phyloP scores from a whole-genome alignment of 2,329 filamentous ascomycete genomes.

The Teratosphaeria nubilosa region DNA sequence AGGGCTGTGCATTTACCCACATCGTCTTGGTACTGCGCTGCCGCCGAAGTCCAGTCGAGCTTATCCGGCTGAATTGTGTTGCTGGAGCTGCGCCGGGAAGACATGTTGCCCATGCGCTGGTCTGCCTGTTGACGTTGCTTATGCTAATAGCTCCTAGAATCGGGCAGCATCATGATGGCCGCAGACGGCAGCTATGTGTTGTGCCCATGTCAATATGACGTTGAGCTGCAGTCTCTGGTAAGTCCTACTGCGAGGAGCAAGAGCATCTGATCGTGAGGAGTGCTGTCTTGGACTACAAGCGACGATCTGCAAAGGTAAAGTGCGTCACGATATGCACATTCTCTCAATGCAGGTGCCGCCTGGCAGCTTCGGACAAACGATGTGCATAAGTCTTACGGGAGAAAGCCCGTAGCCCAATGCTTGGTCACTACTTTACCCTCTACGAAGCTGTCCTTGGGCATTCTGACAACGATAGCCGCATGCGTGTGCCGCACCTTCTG shows the following conservation, averaged over 20 bases:
- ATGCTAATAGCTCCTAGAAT: not conserved
- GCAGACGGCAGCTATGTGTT: not conserved
- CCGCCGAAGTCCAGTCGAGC: not conserved
- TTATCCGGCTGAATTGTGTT: not conserved
- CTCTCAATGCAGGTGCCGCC: not conserved
- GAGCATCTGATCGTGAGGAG: not conserved
- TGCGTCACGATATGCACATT: not conserved
- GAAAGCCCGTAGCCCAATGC: conserved; percentile 74
- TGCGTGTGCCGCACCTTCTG: conserved; percentile 72
- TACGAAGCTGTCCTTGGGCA: conserved; percentile 53
- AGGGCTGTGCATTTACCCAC: not conserved
- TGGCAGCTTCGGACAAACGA: too few relatives aligned
- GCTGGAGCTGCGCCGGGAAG: not conserved
- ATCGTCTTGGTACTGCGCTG: not conserved
- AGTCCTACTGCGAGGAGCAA: not conserved
- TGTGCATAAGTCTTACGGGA: conserved; percentile 35
- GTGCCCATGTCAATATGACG: not conserved
- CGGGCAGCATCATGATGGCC: not conserved
- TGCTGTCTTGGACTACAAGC: not conserved
- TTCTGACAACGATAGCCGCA: conserved; percentile 79
- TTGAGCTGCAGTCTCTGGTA: not conserved
- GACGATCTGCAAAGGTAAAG: not conserved
- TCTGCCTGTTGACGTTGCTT: not conserved
- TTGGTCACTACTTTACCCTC: conserved; percentile 69
- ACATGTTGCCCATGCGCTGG: not conserved